Percentiles rank a stretch among this genome's conserved stretches.
These are phyloP conservation scores for Strigomonas culicis DNA, from an alignment of 208 protist species.

Conservation along the genomic window DNA sequence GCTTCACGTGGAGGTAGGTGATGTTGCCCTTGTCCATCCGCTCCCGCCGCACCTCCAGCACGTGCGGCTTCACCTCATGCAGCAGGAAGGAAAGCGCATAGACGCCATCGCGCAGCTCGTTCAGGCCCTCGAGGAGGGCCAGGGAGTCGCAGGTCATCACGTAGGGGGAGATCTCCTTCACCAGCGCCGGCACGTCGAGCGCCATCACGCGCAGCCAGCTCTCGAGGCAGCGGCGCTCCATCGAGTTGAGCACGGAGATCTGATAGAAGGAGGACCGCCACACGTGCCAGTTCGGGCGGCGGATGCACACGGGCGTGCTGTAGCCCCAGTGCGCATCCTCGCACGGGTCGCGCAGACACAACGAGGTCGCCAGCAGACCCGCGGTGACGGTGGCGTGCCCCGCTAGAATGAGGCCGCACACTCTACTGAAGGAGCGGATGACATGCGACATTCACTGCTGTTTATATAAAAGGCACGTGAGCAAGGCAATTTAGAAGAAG, in stretches of 20 bases:
- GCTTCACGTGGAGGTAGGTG: conserved; percentile 55
- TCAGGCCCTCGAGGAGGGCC: conserved; percentile 35
- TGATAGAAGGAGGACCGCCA: conserved; percentile 39
- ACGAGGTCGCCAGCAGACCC: conserved; percentile 31
- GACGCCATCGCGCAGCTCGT: conserved; percentile 47
- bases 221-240: conserved; percentile 55
- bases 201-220: conserved; percentile 39
- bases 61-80: conserved; percentile 24
- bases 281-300: conserved; percentile 29
- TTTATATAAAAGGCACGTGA: too few species aligned
- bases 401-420: conserved; percentile 27
- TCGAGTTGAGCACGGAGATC: conserved; percentile 21
- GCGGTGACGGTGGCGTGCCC: conserved; percentile 25
- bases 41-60: conserved; percentile 55
- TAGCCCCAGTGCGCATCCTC: conserved; percentile 64
- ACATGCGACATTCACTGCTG: not conserved
- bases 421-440: conserved; percentile 6
- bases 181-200: conserved; percentile 23
- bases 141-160: conserved; percentile 56
- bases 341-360: conserved; percentile 28
- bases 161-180: conserved; percentile 27
- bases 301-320: conserved; percentile 39
- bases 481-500: too few species aligned
- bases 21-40: conserved; percentile 22
- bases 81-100: conserved; percentile 35